Base-by-base conservation (phyloP, 169 alveolate genomes). In the Neospora caninum region DNA sequence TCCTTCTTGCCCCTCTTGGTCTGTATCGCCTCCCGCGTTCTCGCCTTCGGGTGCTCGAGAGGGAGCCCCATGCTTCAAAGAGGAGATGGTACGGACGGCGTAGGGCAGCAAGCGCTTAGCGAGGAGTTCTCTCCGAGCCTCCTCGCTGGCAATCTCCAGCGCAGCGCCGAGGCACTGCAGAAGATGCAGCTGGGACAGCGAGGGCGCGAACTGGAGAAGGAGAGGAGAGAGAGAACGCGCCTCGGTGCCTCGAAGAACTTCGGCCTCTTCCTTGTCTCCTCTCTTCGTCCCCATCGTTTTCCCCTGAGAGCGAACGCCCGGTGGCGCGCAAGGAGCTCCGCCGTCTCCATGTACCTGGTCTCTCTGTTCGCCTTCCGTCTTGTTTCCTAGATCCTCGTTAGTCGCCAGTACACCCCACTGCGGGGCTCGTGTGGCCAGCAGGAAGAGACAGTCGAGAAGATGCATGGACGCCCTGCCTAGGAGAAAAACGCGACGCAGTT, bases 401-500 rank as follows among this genome's bases (percentile, higher is more conserved):
- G 22, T 49, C 13, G 73, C 25, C 31, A 64, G 31, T 7, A 16
- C 34, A 64, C 34, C 73, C 73, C 73, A 16, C 73, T 22, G 73
- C n/a, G 73, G 73, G 43, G 86, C 43, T 9, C 86, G 86, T 0
- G 86, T 78, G 29, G 86, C 86, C 43, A 78, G 45, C 49, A 78
- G 45, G 45, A 78, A 78, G 73, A 64, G 73, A 16, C 34, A 16
- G 73, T 64, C 73, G n/a, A 64, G 73, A 4, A 64, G 73, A 29
- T 29, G 25, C 16, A 27, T 29, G n/a, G 73, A 9, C 4, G 73
- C 73, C 31, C 7, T 29, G 25, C 73, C 73, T 29, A 64, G 31
- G 73, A 9, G 73, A 64, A 29, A 16, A 27, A 27, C 73, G 73
- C 73, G 73, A 16, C 34, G 73, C 31, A 27, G 73, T 13, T 49